Conservation (phyloP, 257 asterid species). For the Verbascum thapsus region DNA sequence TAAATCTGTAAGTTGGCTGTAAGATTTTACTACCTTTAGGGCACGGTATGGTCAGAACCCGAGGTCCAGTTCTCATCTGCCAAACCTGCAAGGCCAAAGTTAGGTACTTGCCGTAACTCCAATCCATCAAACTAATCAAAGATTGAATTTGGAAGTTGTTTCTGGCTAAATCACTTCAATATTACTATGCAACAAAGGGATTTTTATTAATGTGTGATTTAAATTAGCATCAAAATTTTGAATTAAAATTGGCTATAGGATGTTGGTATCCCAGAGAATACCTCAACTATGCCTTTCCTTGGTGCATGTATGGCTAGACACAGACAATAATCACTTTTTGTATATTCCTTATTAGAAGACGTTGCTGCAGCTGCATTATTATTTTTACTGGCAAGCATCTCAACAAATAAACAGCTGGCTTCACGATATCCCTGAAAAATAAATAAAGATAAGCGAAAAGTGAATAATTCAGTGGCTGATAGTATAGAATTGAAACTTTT, state of each 20-base stretch:
- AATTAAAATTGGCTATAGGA: too few species aligned
- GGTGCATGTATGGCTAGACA: constrained; percentile 98
- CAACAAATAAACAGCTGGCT: constrained; percentile 91
- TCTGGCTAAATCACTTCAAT: too few species aligned
- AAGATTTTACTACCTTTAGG: constrained; percentile 88
- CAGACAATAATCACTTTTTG: constrained; percentile 82
- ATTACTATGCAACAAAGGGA: too few species aligned
- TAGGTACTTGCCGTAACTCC: constrained; percentile 7
- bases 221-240: too few species aligned
- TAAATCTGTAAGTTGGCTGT: constrained; percentile 88
- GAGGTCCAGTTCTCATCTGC: constrained; percentile 99
- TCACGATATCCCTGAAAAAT: constrained; percentile 91
- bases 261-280: constrained; percentile 31
- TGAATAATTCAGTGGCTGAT: neutral
- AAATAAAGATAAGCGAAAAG: neutral
- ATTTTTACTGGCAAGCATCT: constrained; percentile 79
- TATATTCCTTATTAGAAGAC: constrained; percentile 41
- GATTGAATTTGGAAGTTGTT: neutral
- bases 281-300: constrained; percentile 95
- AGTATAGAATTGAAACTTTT: constrained; percentile 10
- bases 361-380: constrained; percentile 37
- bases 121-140: constrained; percentile 4
- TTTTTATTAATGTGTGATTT: too few species aligned
- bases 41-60: constrained; percentile 80
- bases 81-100: constrained; percentile 59